Evolutionary conservation across 306 rosid species (phyloP).

Genomic region (Castanea mollissima): DNA sequence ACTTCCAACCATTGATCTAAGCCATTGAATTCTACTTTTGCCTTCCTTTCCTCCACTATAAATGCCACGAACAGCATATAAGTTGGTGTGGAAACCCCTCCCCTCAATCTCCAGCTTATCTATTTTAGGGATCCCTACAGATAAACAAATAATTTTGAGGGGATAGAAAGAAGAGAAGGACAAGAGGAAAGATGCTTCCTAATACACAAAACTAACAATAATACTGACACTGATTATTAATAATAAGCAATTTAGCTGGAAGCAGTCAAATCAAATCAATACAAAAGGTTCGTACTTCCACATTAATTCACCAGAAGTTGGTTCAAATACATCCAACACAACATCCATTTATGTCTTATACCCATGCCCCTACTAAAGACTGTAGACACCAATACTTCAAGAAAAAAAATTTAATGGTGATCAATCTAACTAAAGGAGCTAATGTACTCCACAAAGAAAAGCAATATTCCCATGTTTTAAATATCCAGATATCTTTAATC

Average conservation of each 20-base stretch:
- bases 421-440: background rate
- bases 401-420: background rate
- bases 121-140: conserved; percentile 79
- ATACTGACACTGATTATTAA: background rate
- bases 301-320: background rate
- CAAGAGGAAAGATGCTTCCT: conserved; percentile 4
- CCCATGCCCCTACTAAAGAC: background rate
- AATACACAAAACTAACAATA: background rate
- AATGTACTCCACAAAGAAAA: background rate
- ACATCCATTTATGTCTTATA: background rate
- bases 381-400: background rate
- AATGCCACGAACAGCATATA: conserved; percentile 84
- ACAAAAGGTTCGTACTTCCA: background rate
- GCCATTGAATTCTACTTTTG: conserved; percentile 95
- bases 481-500: background rate
- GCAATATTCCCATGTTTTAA: background rate
- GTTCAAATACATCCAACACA: background rate
- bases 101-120: conserved; percentile 98
- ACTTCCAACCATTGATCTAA: conserved; percentile 99
- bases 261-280: conserved; percentile 1
- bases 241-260: background rate
- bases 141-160: conserved; percentile 6
- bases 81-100: conserved; percentile 95
- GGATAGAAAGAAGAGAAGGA: background rate
- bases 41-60: conserved; percentile 99